Percentiles rank a stretch among this genome's conserved stretches.
Conservation (phyloP, 345 rosid species). For the Anastatica hierochuntica region DNA sequence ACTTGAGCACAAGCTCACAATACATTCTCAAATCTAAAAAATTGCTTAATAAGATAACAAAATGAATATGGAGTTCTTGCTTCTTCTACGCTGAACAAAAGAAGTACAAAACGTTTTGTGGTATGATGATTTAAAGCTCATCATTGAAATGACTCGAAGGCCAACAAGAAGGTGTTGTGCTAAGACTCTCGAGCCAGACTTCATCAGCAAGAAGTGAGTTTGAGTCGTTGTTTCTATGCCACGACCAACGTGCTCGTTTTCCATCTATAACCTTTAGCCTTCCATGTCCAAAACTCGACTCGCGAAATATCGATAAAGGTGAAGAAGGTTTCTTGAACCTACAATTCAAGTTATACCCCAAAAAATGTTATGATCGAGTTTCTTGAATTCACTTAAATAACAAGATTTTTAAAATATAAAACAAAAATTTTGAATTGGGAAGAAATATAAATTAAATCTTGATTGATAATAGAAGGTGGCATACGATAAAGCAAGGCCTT, state of each 20-base stretch:
- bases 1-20: too few species aligned
- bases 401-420: not conserved
- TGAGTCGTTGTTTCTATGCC: conserved; percentile 68
- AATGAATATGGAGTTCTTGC: too few species aligned
- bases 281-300: conserved; percentile 90
- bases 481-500: conserved; percentile 63
- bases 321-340: conserved; percentile 46
- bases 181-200: conserved; percentile 47
- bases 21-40: too few species aligned
- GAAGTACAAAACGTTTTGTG: not conserved
- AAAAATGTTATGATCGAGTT: too few species aligned
- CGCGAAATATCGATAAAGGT: conserved; percentile 41
- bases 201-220: conserved; percentile 35
- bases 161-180: conserved; percentile 39
- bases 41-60: too few species aligned
- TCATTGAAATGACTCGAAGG: conserved; percentile 10
- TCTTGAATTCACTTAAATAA: too few species aligned
- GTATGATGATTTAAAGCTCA: conserved; percentile 11
- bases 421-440: not conserved
- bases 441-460: not conserved
- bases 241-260: conserved; percentile 60
- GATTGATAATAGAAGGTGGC: conserved; percentile 6
- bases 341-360: not conserved
- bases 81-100: too few species aligned
- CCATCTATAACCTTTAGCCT: conserved; percentile 49